Percentiles rank a stretch among this genome's conserved stretches.
Evolutionary conservation across 2,329 filamentous ascomycete species (phyloP).

Genomic region (Colletotrichum plurivorum): DNA sequence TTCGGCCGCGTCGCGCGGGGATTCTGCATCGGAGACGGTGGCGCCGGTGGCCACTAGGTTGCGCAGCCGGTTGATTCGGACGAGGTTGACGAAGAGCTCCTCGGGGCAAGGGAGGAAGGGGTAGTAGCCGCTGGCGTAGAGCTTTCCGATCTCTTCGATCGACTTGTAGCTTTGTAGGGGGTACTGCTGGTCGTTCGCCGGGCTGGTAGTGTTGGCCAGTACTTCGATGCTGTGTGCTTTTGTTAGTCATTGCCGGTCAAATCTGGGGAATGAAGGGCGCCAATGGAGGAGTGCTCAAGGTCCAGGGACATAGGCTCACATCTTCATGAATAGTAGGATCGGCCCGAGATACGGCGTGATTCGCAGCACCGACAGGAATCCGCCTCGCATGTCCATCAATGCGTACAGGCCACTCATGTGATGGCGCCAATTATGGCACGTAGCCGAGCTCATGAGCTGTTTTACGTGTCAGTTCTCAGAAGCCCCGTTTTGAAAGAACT

Average conservation of each 20-base stretch:
- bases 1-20: constrained; percentile 25
- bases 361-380: constrained; percentile 8
- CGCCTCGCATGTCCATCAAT: constrained; percentile 36
- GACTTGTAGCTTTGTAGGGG: constrained; percentile 37
- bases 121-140: constrained; percentile 42
- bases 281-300: too few species aligned
- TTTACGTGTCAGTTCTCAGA: neutral
- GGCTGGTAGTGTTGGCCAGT: constrained; percentile 54
- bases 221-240: constrained; percentile 46
- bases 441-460: constrained; percentile 46
- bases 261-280: neutral
- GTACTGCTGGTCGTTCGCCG: constrained; percentile 47
- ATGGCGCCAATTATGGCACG: constrained; percentile 50
- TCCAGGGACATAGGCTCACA: constrained; percentile 3
- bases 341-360: neutral
- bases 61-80: constrained; percentile 55
- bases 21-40: constrained; percentile 29
- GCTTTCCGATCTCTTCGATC: constrained; percentile 42
- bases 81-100: constrained; percentile 49
- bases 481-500: rapidly evolving
- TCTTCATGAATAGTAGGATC: constrained; percentile 10
- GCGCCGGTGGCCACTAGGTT: constrained; percentile 36
- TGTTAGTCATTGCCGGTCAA: constrained; percentile 11
- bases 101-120: constrained; percentile 50
- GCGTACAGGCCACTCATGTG: constrained; percentile 47